Percentiles rank a stretch among this genome's conserved stretches.
These are phyloP conservation scores for Trametes versicolor DNA, from an alignment of 1,284 basidiomycete species.

Conservation along the genomic window DNA sequence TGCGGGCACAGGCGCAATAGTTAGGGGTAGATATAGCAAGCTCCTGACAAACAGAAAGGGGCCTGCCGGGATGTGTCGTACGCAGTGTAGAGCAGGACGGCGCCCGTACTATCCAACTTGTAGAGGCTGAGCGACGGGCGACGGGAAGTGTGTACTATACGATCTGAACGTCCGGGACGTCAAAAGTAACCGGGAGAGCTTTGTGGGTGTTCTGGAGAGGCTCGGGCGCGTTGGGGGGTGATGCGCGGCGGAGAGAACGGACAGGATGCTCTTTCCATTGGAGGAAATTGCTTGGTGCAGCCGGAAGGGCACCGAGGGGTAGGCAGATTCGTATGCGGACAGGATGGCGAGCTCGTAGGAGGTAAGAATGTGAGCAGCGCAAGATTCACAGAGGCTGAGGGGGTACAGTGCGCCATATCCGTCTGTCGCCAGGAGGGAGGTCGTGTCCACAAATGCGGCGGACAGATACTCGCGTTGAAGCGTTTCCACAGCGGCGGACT, in stretches of 20 bases:
- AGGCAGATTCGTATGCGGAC: conserved; percentile 32
- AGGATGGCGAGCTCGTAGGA: conserved; percentile 59
- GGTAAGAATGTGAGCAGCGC: conserved; percentile 58
- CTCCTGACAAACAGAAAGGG: conserved; percentile 69
- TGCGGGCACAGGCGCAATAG: conserved; percentile 43
- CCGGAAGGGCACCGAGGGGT: conserved; percentile 61
- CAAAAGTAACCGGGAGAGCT: conserved; percentile 55
- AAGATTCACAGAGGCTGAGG: conserved; percentile 49
- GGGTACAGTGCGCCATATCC: conserved; percentile 79
- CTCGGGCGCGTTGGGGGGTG: conserved; percentile 43
- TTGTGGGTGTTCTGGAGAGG: conserved; percentile 22
- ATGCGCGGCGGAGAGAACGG: conserved; percentile 66
- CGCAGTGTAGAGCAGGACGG: conserved; percentile 73
- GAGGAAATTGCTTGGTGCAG: conserved; percentile 57
- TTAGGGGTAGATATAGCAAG: conserved; percentile 58
- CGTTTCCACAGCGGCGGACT: conserved; percentile 47
- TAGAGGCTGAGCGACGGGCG: conserved; percentile 47
- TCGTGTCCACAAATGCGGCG: conserved; percentile 62
- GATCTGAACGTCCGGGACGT: conserved; percentile 68
- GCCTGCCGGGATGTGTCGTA: conserved; percentile 57
- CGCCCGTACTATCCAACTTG: conserved; percentile 74
- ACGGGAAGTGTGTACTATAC: conserved; percentile 55
- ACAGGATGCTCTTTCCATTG: conserved; percentile 52
- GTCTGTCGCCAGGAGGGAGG: conserved; percentile 71
- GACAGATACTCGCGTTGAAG: conserved; percentile 82